These are phyloP conservation scores for Torulaspora pretoriensis DNA, from an alignment of 1,139 yeast genomes.

Conservation along the genomic window DNA sequence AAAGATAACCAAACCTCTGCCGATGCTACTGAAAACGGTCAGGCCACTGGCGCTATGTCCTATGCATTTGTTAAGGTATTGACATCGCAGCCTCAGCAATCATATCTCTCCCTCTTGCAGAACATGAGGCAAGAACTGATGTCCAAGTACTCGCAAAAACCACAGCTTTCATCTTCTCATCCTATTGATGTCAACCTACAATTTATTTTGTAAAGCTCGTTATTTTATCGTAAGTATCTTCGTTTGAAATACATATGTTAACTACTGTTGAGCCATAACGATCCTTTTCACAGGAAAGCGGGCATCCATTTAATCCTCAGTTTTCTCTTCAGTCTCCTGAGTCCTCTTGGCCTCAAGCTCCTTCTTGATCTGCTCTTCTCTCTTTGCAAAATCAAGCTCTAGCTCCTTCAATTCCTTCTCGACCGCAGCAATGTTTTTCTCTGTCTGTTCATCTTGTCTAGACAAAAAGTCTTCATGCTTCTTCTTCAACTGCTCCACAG, in stretches of 20 bases:
- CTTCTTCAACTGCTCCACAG: constrained; percentile 65
- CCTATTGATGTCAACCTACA: constrained; percentile 75
- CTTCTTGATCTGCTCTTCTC: constrained; percentile 39
- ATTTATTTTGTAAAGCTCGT: constrained; percentile 40
- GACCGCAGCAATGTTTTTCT: constrained; percentile 68
- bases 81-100: constrained; percentile 63
- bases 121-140: constrained; percentile 69
- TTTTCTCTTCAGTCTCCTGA: constrained; percentile 26
- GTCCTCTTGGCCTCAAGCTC: constrained; percentile 37
- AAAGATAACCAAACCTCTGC: constrained; percentile 80
- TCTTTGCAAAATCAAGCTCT: constrained; percentile 37
- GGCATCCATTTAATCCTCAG: constrained; percentile 6
- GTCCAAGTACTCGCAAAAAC: constrained; percentile 77
- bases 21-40: constrained; percentile 74
- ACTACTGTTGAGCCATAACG: constrained; percentile 1
- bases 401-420: constrained; percentile 70
- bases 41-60: constrained; percentile 91
- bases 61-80: constrained; percentile 79
- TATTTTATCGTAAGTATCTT: background rate
- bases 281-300: constrained; percentile 1
- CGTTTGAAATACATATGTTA: constrained; percentile 5
- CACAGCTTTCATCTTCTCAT: constrained; percentile 81
- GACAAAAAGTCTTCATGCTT: constrained; percentile 67
- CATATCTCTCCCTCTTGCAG: constrained; percentile 72
- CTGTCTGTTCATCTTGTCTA: constrained; percentile 79